Evolutionary conservation across 768 basidiomycete species (phyloP), one percentile per base, ranked within the genome.

Genomic region (Suillus weaverae): DNA sequence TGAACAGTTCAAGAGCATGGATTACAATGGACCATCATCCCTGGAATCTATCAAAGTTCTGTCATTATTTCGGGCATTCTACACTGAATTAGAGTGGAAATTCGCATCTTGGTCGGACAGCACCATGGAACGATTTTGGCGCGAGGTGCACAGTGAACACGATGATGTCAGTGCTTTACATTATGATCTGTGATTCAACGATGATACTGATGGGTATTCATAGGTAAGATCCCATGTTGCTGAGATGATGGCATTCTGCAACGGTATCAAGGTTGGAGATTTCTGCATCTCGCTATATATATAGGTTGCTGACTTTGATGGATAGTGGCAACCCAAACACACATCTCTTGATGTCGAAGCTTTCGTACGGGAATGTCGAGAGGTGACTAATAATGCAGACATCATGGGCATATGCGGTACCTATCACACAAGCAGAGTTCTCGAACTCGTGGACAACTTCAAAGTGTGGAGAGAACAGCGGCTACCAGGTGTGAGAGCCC

Each of bases 1-100:
- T 48, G 76, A 84, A 26, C 81, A 87, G 36, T 91, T 91, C 71
- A 75, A 83, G 6, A 78, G 80, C 11, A 81, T 89, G 43, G 94
- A 97, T 70, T 94, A 89, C 77, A 87, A 91, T 67, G 83, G 86
- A 22, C 92, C 94, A 72, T 87, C 92, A 44, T 89, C 94, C 7
- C 92, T 94, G 72, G 91, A 94, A 70, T 86, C 87, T 8, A 81
- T 89, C 46, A 91, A 93, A 69, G 79, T 87, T 26, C 78, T 90
- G 9, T 84, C 86, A 22, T 81, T 92, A 64, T 87, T 89, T 78
- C 81, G 89, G 30, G 85, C 87, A 0, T 85, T 91, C 69, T 89
- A 89, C 66, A 86, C 91, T 70, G 87, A 88, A 63, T 80, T 94
- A 5, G 87, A 87, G 18, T 89, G 93, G 82, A 92, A 92, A 68